phyloP scores from a whole-genome alignment of 2,329 filamentous ascomycete species.

The Corynespora cassiicola region DNA sequence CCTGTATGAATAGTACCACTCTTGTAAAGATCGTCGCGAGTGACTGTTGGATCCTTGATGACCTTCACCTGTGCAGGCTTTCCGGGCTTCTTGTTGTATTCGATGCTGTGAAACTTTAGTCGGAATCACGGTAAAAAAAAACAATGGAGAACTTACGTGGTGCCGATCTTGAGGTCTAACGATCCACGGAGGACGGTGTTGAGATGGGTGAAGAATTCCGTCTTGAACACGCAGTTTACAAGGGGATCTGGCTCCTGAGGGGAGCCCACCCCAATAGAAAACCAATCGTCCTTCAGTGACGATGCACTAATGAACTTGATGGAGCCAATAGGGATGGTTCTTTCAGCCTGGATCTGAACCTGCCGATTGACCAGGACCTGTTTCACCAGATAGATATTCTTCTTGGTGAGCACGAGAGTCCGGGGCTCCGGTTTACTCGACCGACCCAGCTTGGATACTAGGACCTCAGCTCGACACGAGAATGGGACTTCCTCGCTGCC shows the following conservation, averaged over 20 bases:
- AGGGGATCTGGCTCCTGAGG: constrained; percentile 93
- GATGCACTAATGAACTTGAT: constrained; percentile 89
- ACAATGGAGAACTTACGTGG: constrained; percentile 57
- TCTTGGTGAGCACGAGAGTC: constrained; percentile 82
- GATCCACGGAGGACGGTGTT: constrained; percentile 79
- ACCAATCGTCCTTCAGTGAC: constrained; percentile 92
- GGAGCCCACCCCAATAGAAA: constrained; percentile 88
- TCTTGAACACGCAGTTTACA: constrained; percentile 92
- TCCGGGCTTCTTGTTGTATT: constrained; percentile 97
- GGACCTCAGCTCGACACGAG: constrained; percentile 86
- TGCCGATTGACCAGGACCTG: constrained; percentile 84
- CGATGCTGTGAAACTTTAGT: constrained; percentile 63
- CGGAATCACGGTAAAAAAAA: not conserved
- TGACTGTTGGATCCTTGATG: constrained; percentile 80
- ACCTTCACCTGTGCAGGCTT: constrained; percentile 91
- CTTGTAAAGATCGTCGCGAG: constrained; percentile 85
- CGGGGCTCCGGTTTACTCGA: constrained; percentile 93
- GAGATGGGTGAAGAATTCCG: constrained; percentile 94
- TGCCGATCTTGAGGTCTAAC: constrained; percentile 81
- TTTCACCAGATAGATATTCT: constrained; percentile 86
- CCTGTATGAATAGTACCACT: constrained; percentile 88
- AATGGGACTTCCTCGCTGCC: constrained; percentile 80
- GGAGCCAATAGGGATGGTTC: constrained; percentile 80
- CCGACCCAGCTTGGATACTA: constrained; percentile 94
- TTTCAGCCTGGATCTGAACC: constrained; percentile 80